A percentile compares a stretch with the other conserved stretches of the same genome.
Evolutionary conservation across 495 filamentous ascomycete genomes (phyloP).

Genomic region (Aspergillus coremiiformis): DNA sequence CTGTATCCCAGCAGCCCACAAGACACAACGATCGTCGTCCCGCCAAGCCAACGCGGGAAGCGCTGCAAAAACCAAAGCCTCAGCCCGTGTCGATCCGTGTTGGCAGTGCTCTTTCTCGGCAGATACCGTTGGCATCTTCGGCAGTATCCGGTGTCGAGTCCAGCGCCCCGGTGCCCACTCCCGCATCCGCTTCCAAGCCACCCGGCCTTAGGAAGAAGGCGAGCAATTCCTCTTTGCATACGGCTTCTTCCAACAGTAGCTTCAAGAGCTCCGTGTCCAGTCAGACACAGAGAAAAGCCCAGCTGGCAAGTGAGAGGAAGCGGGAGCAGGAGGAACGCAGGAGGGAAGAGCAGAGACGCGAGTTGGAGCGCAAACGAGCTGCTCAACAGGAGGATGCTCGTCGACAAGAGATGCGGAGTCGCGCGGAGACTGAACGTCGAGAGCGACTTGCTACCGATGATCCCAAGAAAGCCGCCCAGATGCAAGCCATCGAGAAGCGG

Average conservation of each 20-base stretch:
- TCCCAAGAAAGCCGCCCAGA: conserved; percentile 59
- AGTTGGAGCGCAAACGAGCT: conserved; percentile 68
- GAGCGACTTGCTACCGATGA: conserved; percentile 45
- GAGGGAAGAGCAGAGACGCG: conserved; percentile 70
- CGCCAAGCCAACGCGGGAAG: conserved; percentile 62
- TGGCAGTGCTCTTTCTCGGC: conserved; percentile 59
- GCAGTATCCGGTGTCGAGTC: conserved; percentile 55
- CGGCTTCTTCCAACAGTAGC: conserved; percentile 55
- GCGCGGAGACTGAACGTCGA: conserved; percentile 41
- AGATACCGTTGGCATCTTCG: conserved; percentile 55
- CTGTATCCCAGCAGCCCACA: conserved; percentile 39
- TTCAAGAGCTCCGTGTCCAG: conserved; percentile 62
- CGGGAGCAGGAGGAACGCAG: conserved; percentile 73
- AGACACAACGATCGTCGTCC: conserved; percentile 56
- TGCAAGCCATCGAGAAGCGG: conserved; percentile 60
- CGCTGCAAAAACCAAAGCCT: conserved; percentile 57
- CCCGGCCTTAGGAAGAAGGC: conserved; percentile 51
- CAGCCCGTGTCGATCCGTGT: conserved; percentile 75
- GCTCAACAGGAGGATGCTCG: conserved; percentile 45
- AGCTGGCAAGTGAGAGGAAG: conserved; percentile 66
- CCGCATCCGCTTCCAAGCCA: conserved; percentile 40
- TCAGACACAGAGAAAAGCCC: conserved; percentile 47
- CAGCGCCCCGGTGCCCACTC: conserved; percentile 38
- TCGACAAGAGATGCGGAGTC: conserved; percentile 41
- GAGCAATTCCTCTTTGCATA: conserved; percentile 61